These are phyloP conservation scores for Macrophomina tecta DNA, from an alignment of 2,329 filamentous ascomycete species.

Conservation along the genomic window DNA sequence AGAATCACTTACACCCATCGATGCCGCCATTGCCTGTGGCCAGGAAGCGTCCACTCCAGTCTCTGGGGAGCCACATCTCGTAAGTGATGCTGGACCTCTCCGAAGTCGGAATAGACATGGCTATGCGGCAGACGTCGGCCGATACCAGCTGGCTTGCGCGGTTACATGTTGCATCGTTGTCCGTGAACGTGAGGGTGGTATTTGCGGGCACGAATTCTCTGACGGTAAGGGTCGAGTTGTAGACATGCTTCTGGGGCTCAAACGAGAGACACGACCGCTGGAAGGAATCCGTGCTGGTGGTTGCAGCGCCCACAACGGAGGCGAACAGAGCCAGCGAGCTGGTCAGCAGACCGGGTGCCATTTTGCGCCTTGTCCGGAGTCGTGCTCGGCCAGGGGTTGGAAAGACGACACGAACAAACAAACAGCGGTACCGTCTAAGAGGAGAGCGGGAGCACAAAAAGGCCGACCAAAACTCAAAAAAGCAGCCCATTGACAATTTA, in stretches of 20 bases:
- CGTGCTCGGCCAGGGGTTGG: background rate
- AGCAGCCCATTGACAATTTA: conserved; percentile 1
- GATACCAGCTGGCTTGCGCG: conserved; percentile 46
- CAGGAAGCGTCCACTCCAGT: conserved; percentile 48
- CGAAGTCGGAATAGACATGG: conserved; percentile 51
- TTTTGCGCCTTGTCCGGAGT: background rate
- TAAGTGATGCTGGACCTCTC: conserved; percentile 47
- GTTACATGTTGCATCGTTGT: conserved; percentile 22
- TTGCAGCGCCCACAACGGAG: background rate
- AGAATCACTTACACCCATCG: conserved; percentile 39
- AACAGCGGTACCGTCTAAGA: background rate
- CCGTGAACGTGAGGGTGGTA: conserved; percentile 37
- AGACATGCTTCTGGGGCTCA: conserved; percentile 12
- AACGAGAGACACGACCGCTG: conserved; percentile 16
- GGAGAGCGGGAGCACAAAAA: conserved; percentile 1
- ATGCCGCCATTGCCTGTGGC: conserved; percentile 50
- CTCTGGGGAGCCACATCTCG: conserved; percentile 53
- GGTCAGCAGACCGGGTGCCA: conserved; percentile 1
- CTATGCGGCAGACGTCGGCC: conserved; percentile 50
- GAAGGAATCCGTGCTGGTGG: conserved; percentile 18
- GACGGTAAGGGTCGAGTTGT: background rate
- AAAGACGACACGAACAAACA: background rate
- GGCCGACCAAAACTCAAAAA: no score
- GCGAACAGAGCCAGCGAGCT: conserved; percentile 11
- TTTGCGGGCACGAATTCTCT: conserved; percentile 44